Evolutionary conservation across 1,139 yeast species (phyloP).

Genomic region (Geotrichum citri-aurantii): DNA sequence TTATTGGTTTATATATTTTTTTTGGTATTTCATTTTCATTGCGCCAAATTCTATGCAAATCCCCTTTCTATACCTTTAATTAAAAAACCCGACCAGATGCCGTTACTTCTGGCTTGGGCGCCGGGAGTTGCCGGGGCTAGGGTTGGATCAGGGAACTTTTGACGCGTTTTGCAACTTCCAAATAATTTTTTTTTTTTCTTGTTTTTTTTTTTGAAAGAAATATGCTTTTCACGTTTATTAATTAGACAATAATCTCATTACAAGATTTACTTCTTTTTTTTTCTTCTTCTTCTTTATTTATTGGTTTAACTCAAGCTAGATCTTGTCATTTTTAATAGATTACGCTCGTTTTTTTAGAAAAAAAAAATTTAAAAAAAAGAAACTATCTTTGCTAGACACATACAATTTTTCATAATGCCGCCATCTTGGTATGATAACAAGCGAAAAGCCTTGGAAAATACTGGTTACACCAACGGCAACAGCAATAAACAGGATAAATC

Average conservation of each 20-base stretch:
- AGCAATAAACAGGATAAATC: constrained; percentile 2
- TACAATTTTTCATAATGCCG: constrained; percentile 6
- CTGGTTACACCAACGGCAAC: constrained; percentile 1
- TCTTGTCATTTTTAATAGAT: neutral
- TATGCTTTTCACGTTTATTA: neutral
- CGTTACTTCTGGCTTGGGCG: too few species aligned
- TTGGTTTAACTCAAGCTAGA: neutral
- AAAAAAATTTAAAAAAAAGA: neutral
- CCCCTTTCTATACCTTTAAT: too few species aligned
- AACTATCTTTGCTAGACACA: neutral
- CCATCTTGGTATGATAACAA: constrained; percentile 14
- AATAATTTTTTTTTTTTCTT: neutral
- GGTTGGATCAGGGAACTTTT: neutral
- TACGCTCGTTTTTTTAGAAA: neutral
- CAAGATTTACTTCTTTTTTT: too few species aligned
- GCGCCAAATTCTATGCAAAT: too few species aligned
- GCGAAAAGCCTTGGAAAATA: constrained; percentile 12
- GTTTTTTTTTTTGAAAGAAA: neutral
- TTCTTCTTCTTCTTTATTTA: too few species aligned
- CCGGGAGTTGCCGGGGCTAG: neutral
- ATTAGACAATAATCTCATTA: neutral
- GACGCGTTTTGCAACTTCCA: constrained; percentile 7
- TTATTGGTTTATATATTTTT: too few species aligned
- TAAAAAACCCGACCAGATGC: too few species aligned
- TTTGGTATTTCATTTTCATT: too few species aligned